These are phyloP conservation scores for Fagus crenata DNA, from an alignment of 306 rosid species.

Conservation along the genomic window DNA sequence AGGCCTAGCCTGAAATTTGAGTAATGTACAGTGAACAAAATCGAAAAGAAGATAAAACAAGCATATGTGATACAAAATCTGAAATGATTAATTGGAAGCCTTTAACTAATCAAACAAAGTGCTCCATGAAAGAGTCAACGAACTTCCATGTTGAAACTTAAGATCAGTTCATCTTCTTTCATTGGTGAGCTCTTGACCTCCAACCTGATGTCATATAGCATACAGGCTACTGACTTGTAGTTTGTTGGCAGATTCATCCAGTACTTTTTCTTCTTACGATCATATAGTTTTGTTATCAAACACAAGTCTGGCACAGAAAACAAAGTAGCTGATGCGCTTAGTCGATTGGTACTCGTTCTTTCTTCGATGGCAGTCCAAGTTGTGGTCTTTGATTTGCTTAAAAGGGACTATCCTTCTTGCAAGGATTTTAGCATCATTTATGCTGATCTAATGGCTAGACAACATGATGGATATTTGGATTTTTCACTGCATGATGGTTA, in stretches of 20 bases:
- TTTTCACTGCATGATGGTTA: background rate
- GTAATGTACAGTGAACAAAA: background rate
- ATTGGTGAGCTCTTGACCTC: background rate
- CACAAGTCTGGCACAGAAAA: no score
- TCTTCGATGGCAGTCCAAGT: background rate
- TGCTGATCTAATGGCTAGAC: background rate
- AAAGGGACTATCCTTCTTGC: background rate
- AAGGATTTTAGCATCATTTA: background rate
- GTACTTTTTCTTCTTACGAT: no score
- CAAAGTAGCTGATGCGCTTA: no score
- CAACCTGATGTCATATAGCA: background rate
- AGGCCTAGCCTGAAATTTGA: conserved; percentile 60
- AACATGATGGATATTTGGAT: background rate
- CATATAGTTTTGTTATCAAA: no score
- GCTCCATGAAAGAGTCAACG: no score
- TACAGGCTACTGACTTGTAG: background rate
- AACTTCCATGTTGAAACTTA: background rate
- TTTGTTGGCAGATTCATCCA: background rate
- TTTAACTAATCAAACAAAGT: no score
- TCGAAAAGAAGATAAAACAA: no score
- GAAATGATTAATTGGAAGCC: no score
- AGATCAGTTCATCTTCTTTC: background rate
- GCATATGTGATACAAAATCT: no score
- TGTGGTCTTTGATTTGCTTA: background rate
- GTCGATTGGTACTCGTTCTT: background rate